phyloP scores from a whole-genome alignment of 257 asterid species.

The Lithospermum erythrorhizon region DNA sequence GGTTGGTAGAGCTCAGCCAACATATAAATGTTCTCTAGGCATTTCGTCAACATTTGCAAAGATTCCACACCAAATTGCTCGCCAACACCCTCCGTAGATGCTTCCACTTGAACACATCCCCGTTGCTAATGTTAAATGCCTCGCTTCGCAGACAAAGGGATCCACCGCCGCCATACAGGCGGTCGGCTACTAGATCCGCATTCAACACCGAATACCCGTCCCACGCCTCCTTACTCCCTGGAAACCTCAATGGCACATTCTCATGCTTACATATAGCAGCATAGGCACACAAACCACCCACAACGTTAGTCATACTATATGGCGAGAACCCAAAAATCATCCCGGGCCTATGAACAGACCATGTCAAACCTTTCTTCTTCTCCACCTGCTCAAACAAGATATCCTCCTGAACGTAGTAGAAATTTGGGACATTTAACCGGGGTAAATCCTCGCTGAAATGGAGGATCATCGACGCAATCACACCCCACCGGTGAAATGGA shows the following conservation, averaged over 20 bases:
- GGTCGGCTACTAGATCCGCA: slow-evolving; percentile 29
- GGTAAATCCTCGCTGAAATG: slow-evolving; percentile 20
- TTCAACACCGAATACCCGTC: slow-evolving; percentile 19
- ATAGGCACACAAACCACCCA: slow-evolving; percentile 17
- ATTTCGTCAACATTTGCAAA: too few relatives aligned
- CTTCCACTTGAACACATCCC: slow-evolving; percentile 28
- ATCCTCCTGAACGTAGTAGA: slow-evolving; percentile 24
- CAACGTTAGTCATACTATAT: slow-evolving; percentile 19
- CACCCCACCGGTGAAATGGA: slow-evolving; percentile 12
- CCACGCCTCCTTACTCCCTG: slow-evolving; percentile 25
- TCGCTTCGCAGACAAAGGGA: slow-evolving; percentile 21
- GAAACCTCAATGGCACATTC: slow-evolving; percentile 18
- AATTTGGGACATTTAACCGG: slow-evolving; percentile 12
- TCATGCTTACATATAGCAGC: slow-evolving; percentile 30
- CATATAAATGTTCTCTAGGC: too few relatives aligned
- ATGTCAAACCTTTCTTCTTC: slow-evolving; percentile 24
- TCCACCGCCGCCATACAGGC: slow-evolving; percentile 26
- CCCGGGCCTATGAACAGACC: slow-evolving; percentile 27
- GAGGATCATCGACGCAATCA: slow-evolving; percentile 13
- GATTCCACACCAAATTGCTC: slow-evolving; percentile 13
- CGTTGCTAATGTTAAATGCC: slow-evolving; percentile 27
- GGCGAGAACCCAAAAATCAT: slow-evolving; percentile 24
- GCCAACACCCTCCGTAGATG: slow-evolving; percentile 21
- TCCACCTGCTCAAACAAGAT: slow-evolving; percentile 20
- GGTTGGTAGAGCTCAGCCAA: too few relatives aligned